Evolutionary conservation across 2,329 filamentous ascomycete species (phyloP), one percentile per base, ranked within the genome.

Genomic region (Ophiostoma quercus): DNA sequence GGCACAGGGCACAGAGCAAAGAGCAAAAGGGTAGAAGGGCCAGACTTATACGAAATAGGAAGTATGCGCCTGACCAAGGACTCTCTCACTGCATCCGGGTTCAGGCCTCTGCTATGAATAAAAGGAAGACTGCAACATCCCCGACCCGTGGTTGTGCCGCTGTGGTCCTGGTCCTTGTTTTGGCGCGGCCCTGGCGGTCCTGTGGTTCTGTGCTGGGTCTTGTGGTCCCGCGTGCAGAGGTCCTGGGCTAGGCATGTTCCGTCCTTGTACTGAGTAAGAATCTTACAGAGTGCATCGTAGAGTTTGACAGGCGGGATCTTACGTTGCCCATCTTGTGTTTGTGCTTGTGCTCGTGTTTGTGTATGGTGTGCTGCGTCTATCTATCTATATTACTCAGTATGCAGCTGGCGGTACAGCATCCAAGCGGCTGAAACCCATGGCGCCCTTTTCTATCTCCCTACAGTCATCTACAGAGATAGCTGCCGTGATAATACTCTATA

Each of bases 21-120:
- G 11, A 8, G 41, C 5, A 14, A 43, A 5, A 43, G 14, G 12
- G 41, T 7, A 7, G 16, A 47, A 6, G 6, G 14, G 5, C 43
- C 51, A 25, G 51, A 57, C 51, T 57, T 57, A 57, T 57, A 57
- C 51, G n/a, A 25, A 57, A 57, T 57, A 57, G 51, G 51, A 57
- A 57, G 22, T 57, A 22, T 57, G 51, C 51, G 22, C 51, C 51
- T 25, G n/a, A 14, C 11, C 51, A 25, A 57, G 51, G 51, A 57
- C 51, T 54, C 8, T 54, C 51, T 54, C 51, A 54, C 51, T 57
- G 51, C n/a, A 25, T 14, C 51, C 22, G 51, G n/a, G n/a, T 25
- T 9, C 22, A 25, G n/a, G n/a, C 51, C 22, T 25, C 51, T 25
- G n/a, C 22, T 57, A 8, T 22, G 8, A 12, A 12, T 11, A 54